These are phyloP conservation scores for Heliosperma pusillum DNA, from an alignment of 148 eudicot species.

Conservation along the genomic window DNA sequence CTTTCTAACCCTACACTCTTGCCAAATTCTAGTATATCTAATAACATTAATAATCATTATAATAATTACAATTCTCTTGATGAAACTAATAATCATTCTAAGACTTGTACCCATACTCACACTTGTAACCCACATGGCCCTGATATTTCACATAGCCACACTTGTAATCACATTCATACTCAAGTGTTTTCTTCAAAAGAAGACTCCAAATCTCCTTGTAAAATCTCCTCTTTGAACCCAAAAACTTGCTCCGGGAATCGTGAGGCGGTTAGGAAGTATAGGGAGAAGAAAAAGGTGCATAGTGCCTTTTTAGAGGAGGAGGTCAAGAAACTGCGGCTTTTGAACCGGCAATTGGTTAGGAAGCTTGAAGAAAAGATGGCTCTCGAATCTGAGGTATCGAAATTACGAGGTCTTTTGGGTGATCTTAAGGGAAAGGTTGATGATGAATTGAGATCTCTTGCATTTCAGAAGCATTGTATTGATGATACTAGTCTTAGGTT, in stretches of 20 bases:
- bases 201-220: too few relatives aligned
- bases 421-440: slow-evolving; percentile 47
- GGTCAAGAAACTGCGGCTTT: slow-evolving; percentile 42
- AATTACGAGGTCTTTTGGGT: slow-evolving; percentile 42
- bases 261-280: slow-evolving; percentile 67
- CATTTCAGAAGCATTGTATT: slow-evolving; percentile 32
- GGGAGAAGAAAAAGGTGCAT: slow-evolving; percentile 73
- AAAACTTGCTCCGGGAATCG: slow-evolving; percentile 46
- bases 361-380: slow-evolving; percentile 42
- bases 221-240: too few relatives aligned
- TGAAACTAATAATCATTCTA: slow-evolving; percentile 36
- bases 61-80: slow-evolving; percentile 21
- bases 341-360: slow-evolving; percentile 45
- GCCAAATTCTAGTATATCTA: slow-evolving; percentile 31
- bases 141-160: slow-evolving; percentile 63
- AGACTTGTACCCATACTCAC: slow-evolving; percentile 62
- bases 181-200: slow-evolving; percentile 34
- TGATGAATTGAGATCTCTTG: slow-evolving; percentile 33
- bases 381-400: slow-evolving; percentile 47
- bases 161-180: slow-evolving; percentile 65
- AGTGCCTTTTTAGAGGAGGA: slow-evolving; percentile 59
- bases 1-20: slow-evolving; percentile 31
- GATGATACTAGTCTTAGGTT: slow-evolving; percentile 21
- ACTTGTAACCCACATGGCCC: too few relatives aligned
- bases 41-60: not conserved